Evolutionary conservation across 164 flowering plant genomes (phyloP).

Genomic region (Magnolia sinica): DNA sequence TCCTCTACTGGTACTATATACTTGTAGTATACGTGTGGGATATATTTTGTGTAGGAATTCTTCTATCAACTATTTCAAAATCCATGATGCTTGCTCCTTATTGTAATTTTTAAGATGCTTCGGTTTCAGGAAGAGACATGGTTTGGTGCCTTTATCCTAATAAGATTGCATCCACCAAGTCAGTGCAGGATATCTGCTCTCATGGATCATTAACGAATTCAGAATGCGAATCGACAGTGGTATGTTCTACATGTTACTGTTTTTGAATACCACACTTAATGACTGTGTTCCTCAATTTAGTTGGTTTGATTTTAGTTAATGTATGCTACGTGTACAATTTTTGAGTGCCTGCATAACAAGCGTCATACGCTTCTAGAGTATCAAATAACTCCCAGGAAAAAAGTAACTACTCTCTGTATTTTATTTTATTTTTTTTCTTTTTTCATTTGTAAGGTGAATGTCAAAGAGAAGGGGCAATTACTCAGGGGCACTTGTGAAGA

Average conservation of each 20-base stretch:
- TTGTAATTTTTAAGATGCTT: neutral
- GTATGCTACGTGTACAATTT: too few relatives aligned
- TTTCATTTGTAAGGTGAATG: too few relatives aligned
- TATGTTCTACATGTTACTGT: slow-evolving; percentile 21
- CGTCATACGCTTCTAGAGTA: too few relatives aligned
- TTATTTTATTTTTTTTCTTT: too few relatives aligned
- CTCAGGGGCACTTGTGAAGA: too few relatives aligned
- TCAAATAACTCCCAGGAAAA: too few relatives aligned
- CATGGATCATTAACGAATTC: slow-evolving; percentile 17
- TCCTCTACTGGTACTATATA: too few relatives aligned
- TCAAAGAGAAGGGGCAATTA: too few relatives aligned
- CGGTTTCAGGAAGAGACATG: slow-evolving; percentile 55
- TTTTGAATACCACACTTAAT: neutral
- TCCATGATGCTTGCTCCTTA: neutral
- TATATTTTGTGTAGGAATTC: neutral
- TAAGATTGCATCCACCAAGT: slow-evolving; percentile 48
- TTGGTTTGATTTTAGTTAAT: too few relatives aligned
- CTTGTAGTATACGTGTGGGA: neutral
- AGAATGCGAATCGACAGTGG: slow-evolving; percentile 28
- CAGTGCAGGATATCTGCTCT: slow-evolving; percentile 54
- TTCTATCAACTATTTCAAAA: neutral
- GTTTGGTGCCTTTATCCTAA: slow-evolving; percentile 96
- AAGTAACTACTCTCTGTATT: too few relatives aligned
- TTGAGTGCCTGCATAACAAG: too few relatives aligned
- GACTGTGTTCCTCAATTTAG: too few relatives aligned